A percentile compares a stretch with the other conserved stretches of the same genome.
Evolutionary conservation across 768 basidiomycete species (phyloP).

Genomic region (Tylopilus balloui): DNA sequence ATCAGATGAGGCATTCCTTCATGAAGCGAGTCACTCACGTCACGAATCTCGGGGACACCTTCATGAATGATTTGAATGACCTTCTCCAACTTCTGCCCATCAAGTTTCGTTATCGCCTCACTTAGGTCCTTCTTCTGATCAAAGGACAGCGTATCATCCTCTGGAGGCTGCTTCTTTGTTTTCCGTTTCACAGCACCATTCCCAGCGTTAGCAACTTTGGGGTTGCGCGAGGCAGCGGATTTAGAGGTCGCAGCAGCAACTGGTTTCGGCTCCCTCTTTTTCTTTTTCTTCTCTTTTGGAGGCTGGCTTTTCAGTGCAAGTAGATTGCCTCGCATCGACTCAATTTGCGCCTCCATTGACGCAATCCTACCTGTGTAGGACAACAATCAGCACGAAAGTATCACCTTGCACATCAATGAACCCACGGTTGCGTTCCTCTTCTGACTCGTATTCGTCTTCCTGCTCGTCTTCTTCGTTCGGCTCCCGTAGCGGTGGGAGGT

Average conservation of each 20-base stretch:
- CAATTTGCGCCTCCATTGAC: conserved; percentile 77
- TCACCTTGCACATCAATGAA: conserved; percentile 1
- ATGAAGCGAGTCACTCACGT: conserved; percentile 54
- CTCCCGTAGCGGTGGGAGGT: conserved; percentile 58
- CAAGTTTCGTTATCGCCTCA: conserved; percentile 85
- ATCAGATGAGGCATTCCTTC: conserved; percentile 9
- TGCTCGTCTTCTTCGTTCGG: conserved; percentile 58
- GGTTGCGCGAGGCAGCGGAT: conserved; percentile 41
- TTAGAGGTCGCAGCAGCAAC: conserved; percentile 66
- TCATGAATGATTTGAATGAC: conserved; percentile 96
- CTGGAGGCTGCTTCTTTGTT: conserved; percentile 60
- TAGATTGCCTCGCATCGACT: conserved; percentile 68
- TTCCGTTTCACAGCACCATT: conserved; percentile 51
- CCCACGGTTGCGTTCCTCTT: conserved; percentile 68
- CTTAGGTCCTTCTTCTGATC: conserved; percentile 99
- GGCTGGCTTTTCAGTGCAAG: conserved; percentile 55
- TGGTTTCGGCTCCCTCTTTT: conserved; percentile 57
- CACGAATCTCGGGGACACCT: conserved; percentile 88
- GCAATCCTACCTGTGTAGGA: conserved; percentile 60
- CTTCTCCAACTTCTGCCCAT: conserved; percentile 77
- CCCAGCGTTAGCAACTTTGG: conserved; percentile 38
- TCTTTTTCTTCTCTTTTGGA: conserved; percentile 64
- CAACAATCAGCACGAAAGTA: conserved; percentile 7
- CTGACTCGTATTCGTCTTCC: conserved; percentile 58
- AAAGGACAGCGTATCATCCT: conserved; percentile 83